Evolutionary conservation across 192 early-diverging fungal genomes (phyloP), one percentile per base, ranked within the genome.

Genomic region (Dissophora globulifera): DNA sequence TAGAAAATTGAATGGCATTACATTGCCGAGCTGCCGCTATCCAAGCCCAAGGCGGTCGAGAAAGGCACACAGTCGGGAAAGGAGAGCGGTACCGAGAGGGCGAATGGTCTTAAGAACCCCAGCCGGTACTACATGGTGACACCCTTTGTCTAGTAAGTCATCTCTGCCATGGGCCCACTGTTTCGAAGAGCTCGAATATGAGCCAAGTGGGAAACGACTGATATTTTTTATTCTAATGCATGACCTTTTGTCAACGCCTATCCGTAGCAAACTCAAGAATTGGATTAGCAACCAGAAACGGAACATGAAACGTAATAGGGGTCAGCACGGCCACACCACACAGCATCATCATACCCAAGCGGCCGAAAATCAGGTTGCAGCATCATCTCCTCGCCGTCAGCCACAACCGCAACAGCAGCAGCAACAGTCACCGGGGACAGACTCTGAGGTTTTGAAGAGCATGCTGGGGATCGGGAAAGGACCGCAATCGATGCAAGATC

Each of bases 81-180:
- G 32, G 72, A 76, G 30, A 76, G 72, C 20, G 72, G 72, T 2
- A 67, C 72, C 7, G 72, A 76, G 13, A 60, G 72, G 26, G 47
- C 71, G 10, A 49, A 46, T 2, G 62, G 75, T 5, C 31, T 52
- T 62, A 87, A 72, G 71, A 85, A 78, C 59, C 79, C 75, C 17
- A 86, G 69, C 63, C 81, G 87, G 27, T 93, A 87, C 67, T 93
- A 91, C 50, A 78, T 91, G 83, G 87, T 93, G 50, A 88, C 85
- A 23, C 91, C 91, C 13, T 93, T 93, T 81, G 81, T 91, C 48
- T 86, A 78, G 83, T 85, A 80, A 49, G 58, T 69, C 50, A 7
- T 13, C 38, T 48, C 5, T 45, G n/a, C n/a, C n/a, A n/a, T n/a
- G n/a, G n/a, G n/a, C n/a, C n/a, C n/a, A n/a, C n/a, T n/a, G n/a